Conservation (phyloP, 805 yeast genomes). For the Kluyveromyces nonfermentans region DNA sequence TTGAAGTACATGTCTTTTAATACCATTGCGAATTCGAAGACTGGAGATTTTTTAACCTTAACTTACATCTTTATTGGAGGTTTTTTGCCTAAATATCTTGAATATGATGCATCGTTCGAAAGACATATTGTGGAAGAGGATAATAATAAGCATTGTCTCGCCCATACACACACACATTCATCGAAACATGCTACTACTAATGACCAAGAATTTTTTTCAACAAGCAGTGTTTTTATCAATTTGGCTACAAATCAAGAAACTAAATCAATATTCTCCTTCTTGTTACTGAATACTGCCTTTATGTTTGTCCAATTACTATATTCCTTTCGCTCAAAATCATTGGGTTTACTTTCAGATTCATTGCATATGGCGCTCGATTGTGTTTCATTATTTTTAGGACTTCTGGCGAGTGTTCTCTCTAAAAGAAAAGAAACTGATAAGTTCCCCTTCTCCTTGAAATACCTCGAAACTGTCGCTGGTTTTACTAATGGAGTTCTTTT, state of each 20-base stretch:
- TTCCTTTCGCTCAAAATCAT: slow-evolving; percentile 84
- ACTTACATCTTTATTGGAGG: slow-evolving; percentile 10
- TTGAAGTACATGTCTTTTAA: slow-evolving; percentile 30
- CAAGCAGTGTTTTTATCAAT: slow-evolving; percentile 19
- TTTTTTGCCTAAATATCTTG: slow-evolving; percentile 1
- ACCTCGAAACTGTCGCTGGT: slow-evolving; percentile 88
- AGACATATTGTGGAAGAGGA: slow-evolving; percentile 4
- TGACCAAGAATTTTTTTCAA: slow-evolving; percentile 5
- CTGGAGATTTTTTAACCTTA: slow-evolving; percentile 11
- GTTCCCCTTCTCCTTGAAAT: slow-evolving; percentile 77
- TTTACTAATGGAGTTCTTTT: slow-evolving; percentile 88
- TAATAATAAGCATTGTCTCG: slow-evolving; percentile 8
- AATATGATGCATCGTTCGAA: slow-evolving; percentile 1
- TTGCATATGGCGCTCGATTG: slow-evolving; percentile 96
- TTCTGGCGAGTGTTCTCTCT: slow-evolving; percentile 68
- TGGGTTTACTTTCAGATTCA: slow-evolving; percentile 87
- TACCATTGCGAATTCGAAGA: slow-evolving; percentile 8
- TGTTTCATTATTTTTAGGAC: slow-evolving; percentile 77
- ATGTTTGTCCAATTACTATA: slow-evolving; percentile 91
- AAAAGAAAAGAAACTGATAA: slow-evolving; percentile 52
- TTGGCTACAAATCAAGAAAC: slow-evolving; percentile 55
- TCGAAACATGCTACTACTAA: slow-evolving; percentile 4
- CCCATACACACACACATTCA: slow-evolving; percentile 6
- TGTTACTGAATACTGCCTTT: slow-evolving; percentile 77
- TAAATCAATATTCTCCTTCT: slow-evolving; percentile 77